phyloP scores from a whole-genome alignment of 1,284 basidiomycete species.

The Heterobasidion parviporum region DNA sequence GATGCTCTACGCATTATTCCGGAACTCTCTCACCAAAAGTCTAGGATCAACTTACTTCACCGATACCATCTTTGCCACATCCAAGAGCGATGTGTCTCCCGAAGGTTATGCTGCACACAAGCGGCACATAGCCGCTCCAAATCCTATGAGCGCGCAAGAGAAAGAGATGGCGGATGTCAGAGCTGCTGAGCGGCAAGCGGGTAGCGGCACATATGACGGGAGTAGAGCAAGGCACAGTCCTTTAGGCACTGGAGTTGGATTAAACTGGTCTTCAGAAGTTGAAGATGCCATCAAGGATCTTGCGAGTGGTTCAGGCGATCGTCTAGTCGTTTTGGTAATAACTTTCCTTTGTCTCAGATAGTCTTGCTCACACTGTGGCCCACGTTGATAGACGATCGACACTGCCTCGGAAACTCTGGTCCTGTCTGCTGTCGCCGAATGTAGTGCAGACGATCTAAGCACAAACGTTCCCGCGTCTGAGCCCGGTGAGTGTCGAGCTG shows the following conservation, averaged over 20 bases:
- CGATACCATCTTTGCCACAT: conserved; percentile 77
- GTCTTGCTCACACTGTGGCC: background rate
- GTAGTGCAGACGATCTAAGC: conserved; percentile 34
- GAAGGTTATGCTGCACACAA: conserved; percentile 70
- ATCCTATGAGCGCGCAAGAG: conserved; percentile 76
- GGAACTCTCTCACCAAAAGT: conserved; percentile 63
- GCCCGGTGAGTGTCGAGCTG: conserved; percentile 28
- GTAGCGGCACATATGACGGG: conserved; percentile 43
- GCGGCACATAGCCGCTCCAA: conserved; percentile 64
- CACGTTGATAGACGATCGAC: conserved; percentile 51
- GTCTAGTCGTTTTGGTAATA: conserved; percentile 59
- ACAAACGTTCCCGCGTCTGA: conserved; percentile 44
- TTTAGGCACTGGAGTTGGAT: conserved; percentile 47
- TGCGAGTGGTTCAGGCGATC: conserved; percentile 37
- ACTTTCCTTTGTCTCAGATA: background rate
- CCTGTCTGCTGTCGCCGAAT: conserved; percentile 31
- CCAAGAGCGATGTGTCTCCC: conserved; percentile 57
- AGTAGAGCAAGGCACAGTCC: conserved; percentile 47
- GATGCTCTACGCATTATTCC: conserved; percentile 91
- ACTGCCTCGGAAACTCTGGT: conserved; percentile 46
- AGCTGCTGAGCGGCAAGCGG: conserved; percentile 57
- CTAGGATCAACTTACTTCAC: conserved; percentile 74
- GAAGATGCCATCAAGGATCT: conserved; percentile 56
- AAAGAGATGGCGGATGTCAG: conserved; percentile 71
- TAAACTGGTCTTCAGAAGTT: conserved; percentile 58